Percentiles rank a stretch among this genome's conserved stretches.
These are phyloP conservation scores for Ciborinia camelliae DNA, from an alignment of 2,329 filamentous ascomycete genomes.

Conservation along the genomic window DNA sequence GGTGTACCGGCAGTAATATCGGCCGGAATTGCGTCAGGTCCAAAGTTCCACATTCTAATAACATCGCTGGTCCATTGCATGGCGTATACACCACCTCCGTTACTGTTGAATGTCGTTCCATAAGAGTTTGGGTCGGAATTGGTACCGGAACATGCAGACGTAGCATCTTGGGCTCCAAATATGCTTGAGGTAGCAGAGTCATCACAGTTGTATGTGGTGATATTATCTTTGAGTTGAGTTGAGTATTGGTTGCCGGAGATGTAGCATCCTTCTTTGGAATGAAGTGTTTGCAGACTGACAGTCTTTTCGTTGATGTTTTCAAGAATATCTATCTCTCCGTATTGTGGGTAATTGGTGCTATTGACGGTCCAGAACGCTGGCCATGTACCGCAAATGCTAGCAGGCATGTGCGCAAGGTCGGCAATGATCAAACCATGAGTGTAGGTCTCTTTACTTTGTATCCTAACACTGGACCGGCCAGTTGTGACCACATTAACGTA, in stretches of 20 bases:
- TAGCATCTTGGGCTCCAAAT: constrained; percentile 40
- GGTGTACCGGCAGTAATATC: constrained; percentile 59
- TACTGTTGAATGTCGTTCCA: constrained; percentile 61
- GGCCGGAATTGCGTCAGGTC: constrained; percentile 57
- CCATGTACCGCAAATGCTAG: constrained; percentile 69
- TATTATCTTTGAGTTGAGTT: not conserved
- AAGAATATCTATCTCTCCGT: constrained; percentile 63
- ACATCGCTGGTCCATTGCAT: constrained; percentile 64
- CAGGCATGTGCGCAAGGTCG: constrained; percentile 63
- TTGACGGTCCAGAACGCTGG: constrained; percentile 63
- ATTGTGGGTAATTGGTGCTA: constrained; percentile 53
- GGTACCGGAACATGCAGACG: constrained; percentile 28
- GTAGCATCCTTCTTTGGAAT: constrained; percentile 50
- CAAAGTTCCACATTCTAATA: constrained; percentile 76
- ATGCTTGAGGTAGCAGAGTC: constrained; percentile 33
- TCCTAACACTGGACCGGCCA: constrained; percentile 62
- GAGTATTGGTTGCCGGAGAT: constrained; percentile 33
- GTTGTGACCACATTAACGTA: constrained; percentile 49
- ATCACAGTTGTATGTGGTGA: constrained; percentile 29
- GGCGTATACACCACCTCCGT: constrained; percentile 63
- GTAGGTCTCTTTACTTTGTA: constrained; percentile 61
- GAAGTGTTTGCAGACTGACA: constrained; percentile 58
- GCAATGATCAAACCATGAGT: constrained; percentile 65
- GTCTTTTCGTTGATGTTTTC: constrained; percentile 63
- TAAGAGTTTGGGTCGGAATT: constrained; percentile 45